These are phyloP conservation scores for Drechslerella dactyloides DNA, from an alignment of 2,329 filamentous ascomycete genomes.

Conservation along the genomic window DNA sequence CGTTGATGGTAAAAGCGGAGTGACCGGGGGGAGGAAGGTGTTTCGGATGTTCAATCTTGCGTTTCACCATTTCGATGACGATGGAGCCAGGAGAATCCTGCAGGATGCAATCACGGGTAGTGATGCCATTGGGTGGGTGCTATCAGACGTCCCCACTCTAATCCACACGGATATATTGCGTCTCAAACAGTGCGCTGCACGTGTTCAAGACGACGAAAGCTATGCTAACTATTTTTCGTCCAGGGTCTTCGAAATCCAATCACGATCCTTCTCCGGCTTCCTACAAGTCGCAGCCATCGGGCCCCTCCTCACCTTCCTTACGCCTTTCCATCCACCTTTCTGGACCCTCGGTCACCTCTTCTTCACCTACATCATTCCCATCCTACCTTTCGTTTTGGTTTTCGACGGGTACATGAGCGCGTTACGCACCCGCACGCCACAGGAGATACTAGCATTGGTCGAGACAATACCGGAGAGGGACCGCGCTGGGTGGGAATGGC, in stretches of 20 bases:
- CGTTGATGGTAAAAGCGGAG: neutral
- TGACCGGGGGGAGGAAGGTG: slow-evolving; percentile 61
- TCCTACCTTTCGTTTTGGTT: slow-evolving; percentile 71
- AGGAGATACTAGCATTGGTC: slow-evolving; percentile 69
- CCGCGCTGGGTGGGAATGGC: slow-evolving; percentile 60
- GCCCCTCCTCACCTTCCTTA: slow-evolving; percentile 62
- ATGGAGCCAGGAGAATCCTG: slow-evolving; percentile 67
- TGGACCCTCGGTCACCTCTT: slow-evolving; percentile 65
- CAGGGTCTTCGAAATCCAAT: slow-evolving; percentile 76
- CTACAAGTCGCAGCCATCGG: slow-evolving; percentile 65
- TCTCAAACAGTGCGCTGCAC: neutral
- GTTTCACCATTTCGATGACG: slow-evolving; percentile 78
- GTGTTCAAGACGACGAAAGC: neutral
- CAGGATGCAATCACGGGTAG: slow-evolving; percentile 69
- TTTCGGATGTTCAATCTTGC: slow-evolving; percentile 75
- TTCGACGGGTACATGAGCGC: slow-evolving; percentile 74
- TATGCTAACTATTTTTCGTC: neutral
- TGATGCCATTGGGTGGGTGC: slow-evolving; percentile 67
- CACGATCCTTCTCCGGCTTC: slow-evolving; percentile 66
- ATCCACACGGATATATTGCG: neutral
- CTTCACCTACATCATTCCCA: slow-evolving; percentile 70
- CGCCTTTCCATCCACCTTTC: slow-evolving; percentile 61
- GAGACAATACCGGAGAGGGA: slow-evolving; percentile 61
- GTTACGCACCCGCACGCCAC: slow-evolving; percentile 70
- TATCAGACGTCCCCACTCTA: neutral